Evolutionary conservation across 805 yeast genomes (phyloP).

Genomic region (Brettanomyces naardenensis): DNA sequence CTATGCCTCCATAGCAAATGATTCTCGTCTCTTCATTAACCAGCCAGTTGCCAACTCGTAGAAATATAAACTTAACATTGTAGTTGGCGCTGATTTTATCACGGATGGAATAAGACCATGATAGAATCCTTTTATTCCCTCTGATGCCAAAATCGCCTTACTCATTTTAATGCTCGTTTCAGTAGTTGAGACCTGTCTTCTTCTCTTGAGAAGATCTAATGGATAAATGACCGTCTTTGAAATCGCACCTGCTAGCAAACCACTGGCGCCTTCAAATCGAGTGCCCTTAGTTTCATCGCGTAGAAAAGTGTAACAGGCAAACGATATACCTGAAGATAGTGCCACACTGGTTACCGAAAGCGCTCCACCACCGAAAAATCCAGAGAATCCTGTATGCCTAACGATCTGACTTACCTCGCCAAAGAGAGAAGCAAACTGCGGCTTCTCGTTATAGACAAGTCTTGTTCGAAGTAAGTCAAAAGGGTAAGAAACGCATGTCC

Average conservation of each 20-base stretch:
- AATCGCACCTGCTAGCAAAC: slow-evolving; percentile 67
- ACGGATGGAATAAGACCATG: slow-evolving; percentile 67
- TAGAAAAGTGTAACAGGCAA: slow-evolving; percentile 51
- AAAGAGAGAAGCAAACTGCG: slow-evolving; percentile 26
- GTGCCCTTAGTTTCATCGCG: slow-evolving; percentile 31
- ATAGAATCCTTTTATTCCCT: slow-evolving; percentile 66
- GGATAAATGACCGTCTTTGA: slow-evolving; percentile 79
- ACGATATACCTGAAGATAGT: slow-evolving; percentile 66
- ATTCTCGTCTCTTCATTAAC: slow-evolving; percentile 7
- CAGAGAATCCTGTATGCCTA: slow-evolving; percentile 29
- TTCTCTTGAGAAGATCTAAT: slow-evolving; percentile 70
- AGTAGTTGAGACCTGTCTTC: slow-evolving; percentile 51
- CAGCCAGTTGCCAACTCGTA: slow-evolving; percentile 24
- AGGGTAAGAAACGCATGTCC: slow-evolving; percentile 77
- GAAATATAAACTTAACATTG: slow-evolving; percentile 30
- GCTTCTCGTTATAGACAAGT: slow-evolving; percentile 55
- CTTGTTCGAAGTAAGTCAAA: slow-evolving; percentile 85
- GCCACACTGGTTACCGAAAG: slow-evolving; percentile 58
- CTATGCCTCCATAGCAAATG: not conserved
- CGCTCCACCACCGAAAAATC: slow-evolving; percentile 42
- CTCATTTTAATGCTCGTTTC: slow-evolving; percentile 20
- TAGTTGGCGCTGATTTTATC: slow-evolving; percentile 73
- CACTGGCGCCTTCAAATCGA: slow-evolving; percentile 48
- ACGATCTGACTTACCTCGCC: slow-evolving; percentile 29
- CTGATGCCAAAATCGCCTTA: slow-evolving; percentile 35